Percentiles rank a stretch among this genome's conserved stretches.
Evolutionary conservation across 495 filamentous ascomycete species (phyloP).

Genomic region (Neurospora tetrasperma): DNA sequence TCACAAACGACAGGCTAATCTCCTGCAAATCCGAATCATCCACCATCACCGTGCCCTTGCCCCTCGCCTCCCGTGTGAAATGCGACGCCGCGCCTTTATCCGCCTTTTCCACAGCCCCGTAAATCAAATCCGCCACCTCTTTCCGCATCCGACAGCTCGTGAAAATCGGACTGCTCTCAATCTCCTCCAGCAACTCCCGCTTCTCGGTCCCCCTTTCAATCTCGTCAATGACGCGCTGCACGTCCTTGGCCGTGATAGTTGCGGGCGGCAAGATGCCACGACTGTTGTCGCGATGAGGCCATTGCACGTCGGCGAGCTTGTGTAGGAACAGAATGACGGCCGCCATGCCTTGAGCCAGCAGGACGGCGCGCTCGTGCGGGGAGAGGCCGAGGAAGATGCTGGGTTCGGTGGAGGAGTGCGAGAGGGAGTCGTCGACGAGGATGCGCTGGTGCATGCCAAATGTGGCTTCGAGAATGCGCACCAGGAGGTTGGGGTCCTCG

Average conservation of each 20-base stretch:
- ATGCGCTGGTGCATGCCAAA: conserved; percentile 11
- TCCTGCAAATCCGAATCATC: conserved; percentile 18
- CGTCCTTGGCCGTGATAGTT: background rate
- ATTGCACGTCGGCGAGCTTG: conserved; percentile 20
- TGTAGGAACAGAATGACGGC: conserved; percentile 17
- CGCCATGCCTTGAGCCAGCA: conserved; percentile 16
- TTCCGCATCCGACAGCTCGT: conserved; percentile 12
- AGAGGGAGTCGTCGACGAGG: conserved; percentile 13
- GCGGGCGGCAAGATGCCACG: background rate
- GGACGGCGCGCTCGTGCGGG: conserved; percentile 23
- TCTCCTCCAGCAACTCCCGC: conserved; percentile 10
- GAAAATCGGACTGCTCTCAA: conserved; percentile 18
- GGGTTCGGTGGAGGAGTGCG: conserved; percentile 10
- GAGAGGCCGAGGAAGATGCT: conserved; percentile 13
- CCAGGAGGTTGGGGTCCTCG: conserved; percentile 7
- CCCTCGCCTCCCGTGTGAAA: background rate
- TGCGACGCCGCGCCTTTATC: background rate
- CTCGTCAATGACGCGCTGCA: conserved; percentile 11
- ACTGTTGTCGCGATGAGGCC: conserved; percentile 9
- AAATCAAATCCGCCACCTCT: conserved; percentile 17
- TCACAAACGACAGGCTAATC: conserved; percentile 20
- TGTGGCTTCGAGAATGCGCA: conserved; percentile 9
- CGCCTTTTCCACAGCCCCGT: conserved; percentile 11
- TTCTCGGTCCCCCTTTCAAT: conserved; percentile 4
- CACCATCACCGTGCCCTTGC: conserved; percentile 3